Conservation (phyloP, 441 rosid species). For the Corymbia citriodora region DNA sequence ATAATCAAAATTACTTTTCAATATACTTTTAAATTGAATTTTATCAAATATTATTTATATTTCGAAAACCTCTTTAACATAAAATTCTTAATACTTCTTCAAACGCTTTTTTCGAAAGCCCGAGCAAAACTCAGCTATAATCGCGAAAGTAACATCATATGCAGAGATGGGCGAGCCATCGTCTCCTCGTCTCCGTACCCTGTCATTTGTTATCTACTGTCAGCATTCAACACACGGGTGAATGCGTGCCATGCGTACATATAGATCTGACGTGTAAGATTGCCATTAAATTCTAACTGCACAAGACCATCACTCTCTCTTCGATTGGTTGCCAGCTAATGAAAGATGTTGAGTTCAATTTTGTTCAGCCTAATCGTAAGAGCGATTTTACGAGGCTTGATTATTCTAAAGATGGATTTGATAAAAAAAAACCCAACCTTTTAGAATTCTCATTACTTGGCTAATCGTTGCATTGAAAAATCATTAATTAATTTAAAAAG, state of each 20-base stretch:
- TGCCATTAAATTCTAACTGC: neutral
- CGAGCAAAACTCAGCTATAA: accelerated
- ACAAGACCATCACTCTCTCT: neutral
- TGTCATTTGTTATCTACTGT: neutral
- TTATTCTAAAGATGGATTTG: neutral
- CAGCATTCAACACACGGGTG: neutral
- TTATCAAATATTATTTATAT: neutral
- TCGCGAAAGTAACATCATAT: neutral
- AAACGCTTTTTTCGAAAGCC: neutral
- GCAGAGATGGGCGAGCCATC: neutral
- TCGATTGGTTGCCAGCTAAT: neutral
- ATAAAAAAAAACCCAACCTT: neutral
- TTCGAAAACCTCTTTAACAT: neutral
- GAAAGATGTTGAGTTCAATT: neutral
- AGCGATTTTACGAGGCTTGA: neutral
- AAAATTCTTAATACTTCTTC: accelerated
- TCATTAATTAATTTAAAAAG: neutral
- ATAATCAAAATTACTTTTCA: too few species aligned
- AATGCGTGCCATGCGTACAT: neutral
- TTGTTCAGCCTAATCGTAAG: neutral
- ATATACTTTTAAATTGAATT: neutral
- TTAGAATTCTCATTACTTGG: neutral
- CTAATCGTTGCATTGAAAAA: neutral
- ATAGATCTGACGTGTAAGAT: neutral
- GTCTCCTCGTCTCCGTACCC: neutral